These are phyloP conservation scores for Podospora appendiculata DNA, from an alignment of 495 filamentous ascomycete genomes.

Conservation along the genomic window DNA sequence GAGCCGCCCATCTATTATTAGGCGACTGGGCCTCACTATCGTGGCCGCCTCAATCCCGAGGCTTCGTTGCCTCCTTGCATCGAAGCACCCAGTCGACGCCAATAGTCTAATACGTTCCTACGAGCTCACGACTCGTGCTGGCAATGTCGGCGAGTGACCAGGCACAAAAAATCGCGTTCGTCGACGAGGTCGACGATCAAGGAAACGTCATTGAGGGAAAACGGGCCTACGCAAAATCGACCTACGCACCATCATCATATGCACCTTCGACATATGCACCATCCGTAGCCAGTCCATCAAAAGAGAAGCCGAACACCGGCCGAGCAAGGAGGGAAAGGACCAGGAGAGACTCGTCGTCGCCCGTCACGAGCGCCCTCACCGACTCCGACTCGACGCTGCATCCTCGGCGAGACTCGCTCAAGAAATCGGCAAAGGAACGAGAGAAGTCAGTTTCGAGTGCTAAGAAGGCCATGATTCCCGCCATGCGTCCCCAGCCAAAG, in stretches of 20 bases:
- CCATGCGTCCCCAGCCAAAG: constrained; percentile 17
- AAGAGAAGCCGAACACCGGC: constrained; percentile 39
- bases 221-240: constrained; percentile 26
- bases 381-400: constrained; percentile 39
- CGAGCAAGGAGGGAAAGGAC: constrained; percentile 28
- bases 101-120: constrained; percentile 5
- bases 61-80: constrained; percentile 21
- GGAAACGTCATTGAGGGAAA: constrained; percentile 33
- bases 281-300: constrained; percentile 25
- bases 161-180: constrained; percentile 28
- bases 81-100: not conserved
- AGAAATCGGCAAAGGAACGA: constrained; percentile 24
- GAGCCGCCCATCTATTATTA: not conserved
- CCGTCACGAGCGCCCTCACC: constrained; percentile 21
- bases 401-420: constrained; percentile 16
- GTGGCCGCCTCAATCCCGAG: constrained; percentile 21
- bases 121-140: constrained; percentile 15
- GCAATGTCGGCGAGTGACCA: constrained; percentile 20
- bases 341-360: constrained; percentile 26
- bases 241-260: constrained; percentile 15
- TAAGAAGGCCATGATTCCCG: constrained; percentile 23
- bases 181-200: constrained; percentile 41
- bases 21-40: constrained; percentile 4
- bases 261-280: constrained; percentile 17
- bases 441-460: constrained; percentile 14